Evolutionary conservation across 2,329 filamentous ascomycete species (phyloP), one percentile per base, ranked within the genome.

Genomic region (Ceratocystiopsis sp.): DNA sequence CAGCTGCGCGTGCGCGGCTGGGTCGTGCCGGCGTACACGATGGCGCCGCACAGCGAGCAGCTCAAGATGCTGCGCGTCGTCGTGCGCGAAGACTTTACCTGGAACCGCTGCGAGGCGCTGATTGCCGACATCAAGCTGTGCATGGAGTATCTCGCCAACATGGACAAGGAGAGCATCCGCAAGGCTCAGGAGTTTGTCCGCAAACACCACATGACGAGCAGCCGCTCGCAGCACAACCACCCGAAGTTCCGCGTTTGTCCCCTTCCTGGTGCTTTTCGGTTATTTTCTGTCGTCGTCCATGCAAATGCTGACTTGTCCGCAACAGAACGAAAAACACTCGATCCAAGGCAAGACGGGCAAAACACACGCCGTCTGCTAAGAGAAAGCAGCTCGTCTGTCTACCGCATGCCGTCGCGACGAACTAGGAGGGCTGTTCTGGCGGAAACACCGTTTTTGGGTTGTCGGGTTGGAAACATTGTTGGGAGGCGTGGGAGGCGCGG

Each of bases 1-100:
- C 81, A 86, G 60, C 73, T 95, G 21, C 80, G 89, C 42, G 78
- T 84, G 50, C 75, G 86, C 33, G 84, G 84, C 37, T 96, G 89
- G 89, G 81, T 95, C 29, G 84, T 95, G 0, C 89, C 89, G 0
- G 89, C 89, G 0, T 96, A 96, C 64, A 96, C 87, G 35, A 95
- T 95, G 89, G 89, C 89, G 1, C 87, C 87, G 16, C 71, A 93
- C 57, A 86, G 84, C 16, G 68, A 84, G 44, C 67, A 77, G 50
- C 69, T 95, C 55, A 93, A 94, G 71, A 80, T 96, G 73, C 76
- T 95, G 67, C 79, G 89, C 35, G 76, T 95, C 5, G 89, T 96
- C 1, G 84, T 95, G 5, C 76, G 89, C 41, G 89, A 95, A 61
- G 89, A 95, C 62, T 95, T 96, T 53, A 83, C 77, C 39, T 78